Evolutionary conservation across 345 rosid species (phyloP).

Genomic region (Eucalyptus camaldulensis): DNA sequence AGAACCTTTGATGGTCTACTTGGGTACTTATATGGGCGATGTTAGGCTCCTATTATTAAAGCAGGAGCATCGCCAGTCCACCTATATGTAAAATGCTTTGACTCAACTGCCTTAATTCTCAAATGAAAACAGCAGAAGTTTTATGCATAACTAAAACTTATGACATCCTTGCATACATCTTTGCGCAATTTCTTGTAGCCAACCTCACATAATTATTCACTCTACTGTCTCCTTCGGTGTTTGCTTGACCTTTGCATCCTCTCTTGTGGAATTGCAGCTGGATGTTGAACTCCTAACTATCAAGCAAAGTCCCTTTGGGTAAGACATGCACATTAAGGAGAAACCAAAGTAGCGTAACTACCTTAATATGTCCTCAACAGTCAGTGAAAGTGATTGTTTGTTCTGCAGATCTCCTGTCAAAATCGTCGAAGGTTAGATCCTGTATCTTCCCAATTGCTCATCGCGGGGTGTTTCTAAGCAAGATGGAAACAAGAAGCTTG

Average conservation of each 20-base stretch:
- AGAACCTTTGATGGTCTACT: neutral
- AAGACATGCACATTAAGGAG: neutral
- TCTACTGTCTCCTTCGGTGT: neutral
- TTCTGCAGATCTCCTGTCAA: constrained; percentile 70
- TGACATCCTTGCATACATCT: neutral
- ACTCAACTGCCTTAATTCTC: neutral
- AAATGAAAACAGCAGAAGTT: neutral
- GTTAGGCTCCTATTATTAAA: neutral
- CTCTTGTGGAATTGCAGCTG: constrained; percentile 25
- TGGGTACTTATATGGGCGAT: neutral
- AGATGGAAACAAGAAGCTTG: neutral
- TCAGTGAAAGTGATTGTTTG: neutral
- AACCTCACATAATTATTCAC: neutral
- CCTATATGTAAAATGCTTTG: neutral
- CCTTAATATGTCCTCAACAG: neutral
- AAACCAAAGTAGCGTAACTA: neutral
- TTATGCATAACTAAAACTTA: neutral
- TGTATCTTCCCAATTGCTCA: neutral
- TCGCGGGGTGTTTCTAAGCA: neutral
- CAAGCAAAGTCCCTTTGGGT: constrained; percentile 94
- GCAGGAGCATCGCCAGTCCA: neutral
- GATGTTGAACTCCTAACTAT: constrained; percentile 80
- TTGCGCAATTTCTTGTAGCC: neutral
- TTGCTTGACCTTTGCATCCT: neutral
- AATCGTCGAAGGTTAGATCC: constrained; percentile 57